phyloP scores from a whole-genome alignment of 176 grass and related monocot species.

The bread wheat (Triticum aestivum) region IWGSC_CS_RefSeq_v2.1 NC_057806.1:688897465-688897964 shows the following conservation, averaged over 20 bases:
- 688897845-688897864: too few relatives aligned
- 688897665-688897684: neutral
- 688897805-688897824: too few relatives aligned
- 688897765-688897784: neutral
- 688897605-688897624: neutral
- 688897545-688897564: neutral
- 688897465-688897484: neutral
- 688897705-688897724: neutral
- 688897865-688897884: too few relatives aligned
- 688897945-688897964: too few relatives aligned
- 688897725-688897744: neutral
- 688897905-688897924: too few relatives aligned
- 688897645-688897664: conserved; percentile 2
- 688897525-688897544: neutral
- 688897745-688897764: neutral
- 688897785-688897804: neutral
- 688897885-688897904: too few relatives aligned
- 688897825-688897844: too few relatives aligned
- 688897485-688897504: neutral
- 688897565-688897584: neutral
- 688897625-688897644: neutral
- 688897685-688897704: neutral
- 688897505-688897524: neutral
- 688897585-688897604: neutral
- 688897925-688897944: too few relatives aligned